Evolutionary conservation across 140 eudicot genomes (phyloP).

Genomic region (Erigeron philadelphicus): DNA sequence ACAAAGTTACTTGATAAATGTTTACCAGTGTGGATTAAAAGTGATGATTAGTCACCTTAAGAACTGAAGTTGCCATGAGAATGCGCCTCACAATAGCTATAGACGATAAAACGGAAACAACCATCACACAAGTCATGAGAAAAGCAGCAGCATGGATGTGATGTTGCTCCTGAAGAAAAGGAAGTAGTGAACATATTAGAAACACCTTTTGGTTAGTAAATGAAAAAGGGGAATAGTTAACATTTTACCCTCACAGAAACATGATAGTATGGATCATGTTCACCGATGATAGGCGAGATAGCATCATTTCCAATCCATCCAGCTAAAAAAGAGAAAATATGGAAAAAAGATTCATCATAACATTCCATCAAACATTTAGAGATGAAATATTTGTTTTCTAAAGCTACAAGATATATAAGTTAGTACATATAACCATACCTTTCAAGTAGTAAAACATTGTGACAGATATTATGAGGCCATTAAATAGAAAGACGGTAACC

Average conservation of each 20-base stretch:
- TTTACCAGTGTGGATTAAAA: background rate
- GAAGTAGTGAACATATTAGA: slow-evolving; percentile 18
- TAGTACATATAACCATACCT: slow-evolving; percentile 42
- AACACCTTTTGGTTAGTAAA: background rate
- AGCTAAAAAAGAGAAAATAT: slow-evolving; percentile 41
- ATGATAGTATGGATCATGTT: slow-evolving; percentile 82
- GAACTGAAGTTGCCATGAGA: slow-evolving; percentile 95
- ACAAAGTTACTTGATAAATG: background rate
- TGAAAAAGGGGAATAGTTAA: slow-evolving; percentile 4
- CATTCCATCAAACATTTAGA: slow-evolving; percentile 2
- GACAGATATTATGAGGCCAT: slow-evolving; percentile 72
- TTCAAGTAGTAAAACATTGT: slow-evolving; percentile 81
- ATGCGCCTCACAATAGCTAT: slow-evolving; percentile 85
- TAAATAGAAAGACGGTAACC: slow-evolving; percentile 74
- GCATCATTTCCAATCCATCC: slow-evolving; percentile 97
- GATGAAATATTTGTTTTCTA: background rate
- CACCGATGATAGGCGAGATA: slow-evolving; percentile 86
- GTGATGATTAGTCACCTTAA: slow-evolving; percentile 54
- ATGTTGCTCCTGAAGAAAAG: slow-evolving; percentile 58
- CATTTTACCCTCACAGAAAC: slow-evolving; percentile 68
- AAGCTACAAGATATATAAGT: background rate
- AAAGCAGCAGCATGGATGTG: slow-evolving; percentile 76
- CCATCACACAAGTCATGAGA: slow-evolving; percentile 77
- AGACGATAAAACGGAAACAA: slow-evolving; percentile 67
- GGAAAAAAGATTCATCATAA: background rate